phyloP scores from a whole-genome alignment of 257 asterid species.

The Solanum commersonii region DNA sequence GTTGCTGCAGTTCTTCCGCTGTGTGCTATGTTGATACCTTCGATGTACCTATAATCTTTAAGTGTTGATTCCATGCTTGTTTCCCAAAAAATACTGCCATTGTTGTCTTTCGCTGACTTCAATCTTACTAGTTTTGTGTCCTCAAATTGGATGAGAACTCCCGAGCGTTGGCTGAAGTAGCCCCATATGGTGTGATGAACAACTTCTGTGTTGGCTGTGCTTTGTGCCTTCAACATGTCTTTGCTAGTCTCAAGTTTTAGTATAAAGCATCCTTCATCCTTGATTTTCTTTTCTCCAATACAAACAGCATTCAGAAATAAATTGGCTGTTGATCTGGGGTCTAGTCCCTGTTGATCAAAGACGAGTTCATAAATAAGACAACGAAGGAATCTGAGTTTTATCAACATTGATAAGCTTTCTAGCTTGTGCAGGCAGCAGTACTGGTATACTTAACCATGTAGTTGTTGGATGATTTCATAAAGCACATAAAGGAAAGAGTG shows the following conservation, averaged over 20 bases:
- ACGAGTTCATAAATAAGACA: neutral
- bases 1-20: constrained; percentile 57
- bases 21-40: constrained; percentile 81
- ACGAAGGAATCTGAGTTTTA: neutral
- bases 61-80: constrained; percentile 61
- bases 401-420: neutral
- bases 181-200: constrained; percentile 90
- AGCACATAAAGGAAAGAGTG: neutral
- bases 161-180: constrained; percentile 72
- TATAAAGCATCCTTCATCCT: constrained; percentile 57
- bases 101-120: constrained; percentile 39
- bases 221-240: constrained; percentile 53
- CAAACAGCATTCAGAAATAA: constrained; percentile 67
- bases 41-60: constrained; percentile 49
- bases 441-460: neutral
- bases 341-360: constrained; percentile 51
- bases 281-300: constrained; percentile 60
- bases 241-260: constrained; percentile 54
- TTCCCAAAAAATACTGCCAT: constrained; percentile 60
- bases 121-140: constrained; percentile 68
- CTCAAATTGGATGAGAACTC: constrained; percentile 60
- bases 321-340: constrained; percentile 86
- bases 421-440: neutral
- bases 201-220: constrained; percentile 60
- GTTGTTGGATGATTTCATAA: neutral